Evolutionary conservation across 495 filamentous ascomycete species (phyloP).

Genomic region (Neurospora cerealis): DNA sequence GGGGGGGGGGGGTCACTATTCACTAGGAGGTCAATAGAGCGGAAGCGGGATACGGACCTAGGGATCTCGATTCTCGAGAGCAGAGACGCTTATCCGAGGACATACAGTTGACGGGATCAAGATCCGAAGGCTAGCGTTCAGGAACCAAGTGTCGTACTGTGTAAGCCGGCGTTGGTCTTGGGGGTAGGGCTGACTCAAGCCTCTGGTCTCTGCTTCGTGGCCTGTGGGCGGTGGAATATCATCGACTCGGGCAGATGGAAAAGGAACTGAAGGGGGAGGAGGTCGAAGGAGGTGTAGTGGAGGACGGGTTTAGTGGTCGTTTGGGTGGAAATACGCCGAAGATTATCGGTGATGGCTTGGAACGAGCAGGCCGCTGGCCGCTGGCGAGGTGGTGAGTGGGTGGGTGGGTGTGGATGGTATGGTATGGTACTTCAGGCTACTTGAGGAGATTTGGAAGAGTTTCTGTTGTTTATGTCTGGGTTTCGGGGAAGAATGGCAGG

Average conservation of each 20-base stretch:
- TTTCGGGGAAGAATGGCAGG: neutral
- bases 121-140: neutral
- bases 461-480: too few relatives aligned
- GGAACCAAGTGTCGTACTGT: too few relatives aligned
- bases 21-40: neutral
- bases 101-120: neutral
- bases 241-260: neutral
- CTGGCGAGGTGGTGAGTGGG: neutral
- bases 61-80: neutral
- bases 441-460: neutral
- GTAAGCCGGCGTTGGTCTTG: neutral
- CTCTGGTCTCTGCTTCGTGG: too few relatives aligned
- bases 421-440: neutral
- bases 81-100: neutral
- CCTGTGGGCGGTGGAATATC: neutral
- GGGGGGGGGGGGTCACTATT: too few relatives aligned
- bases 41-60: neutral
- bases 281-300: neutral
- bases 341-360: neutral
- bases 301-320: neutral
- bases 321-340: neutral
- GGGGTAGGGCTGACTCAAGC: too few relatives aligned
- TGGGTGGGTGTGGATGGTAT: neutral
- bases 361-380: neutral
- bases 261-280: neutral